phyloP scores from a whole-genome alignment of 176 grass and related monocot genomes.

The Ampelocalamus luodianensis region DNA sequence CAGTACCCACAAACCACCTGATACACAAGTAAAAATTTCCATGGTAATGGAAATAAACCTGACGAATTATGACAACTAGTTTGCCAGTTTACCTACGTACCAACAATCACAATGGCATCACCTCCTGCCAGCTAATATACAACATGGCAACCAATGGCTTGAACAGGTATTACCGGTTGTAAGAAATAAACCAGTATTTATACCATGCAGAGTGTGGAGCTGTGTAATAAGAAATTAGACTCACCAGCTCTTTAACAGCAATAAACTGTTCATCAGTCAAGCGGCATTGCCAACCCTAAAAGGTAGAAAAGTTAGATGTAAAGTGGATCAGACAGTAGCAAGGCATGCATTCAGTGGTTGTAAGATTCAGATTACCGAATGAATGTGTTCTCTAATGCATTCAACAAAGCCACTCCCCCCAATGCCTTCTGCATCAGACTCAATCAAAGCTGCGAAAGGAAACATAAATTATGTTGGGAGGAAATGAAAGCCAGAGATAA shows the following conservation, averaged over 20 bases:
- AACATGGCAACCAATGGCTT: constrained; percentile 27
- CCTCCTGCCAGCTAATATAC: constrained; percentile 9
- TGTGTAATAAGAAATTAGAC: constrained; percentile 37
- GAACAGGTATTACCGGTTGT: constrained; percentile 17
- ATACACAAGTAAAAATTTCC: neutral
- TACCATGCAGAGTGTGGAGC: neutral
- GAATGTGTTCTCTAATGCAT: constrained; percentile 99
- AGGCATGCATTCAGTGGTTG: constrained; percentile 28
- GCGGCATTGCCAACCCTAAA: constrained; percentile 98
- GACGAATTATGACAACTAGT: constrained; percentile 22
- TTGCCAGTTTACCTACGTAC: constrained; percentile 9
- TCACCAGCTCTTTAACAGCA: constrained; percentile 98
- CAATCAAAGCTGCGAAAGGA: constrained; percentile 86
- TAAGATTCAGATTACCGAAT: constrained; percentile 69
- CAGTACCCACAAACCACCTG: constrained; percentile 1
- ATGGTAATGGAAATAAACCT: constrained; percentile 19
- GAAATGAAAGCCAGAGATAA: constrained; percentile 20
- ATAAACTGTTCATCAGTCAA: constrained; percentile 99
- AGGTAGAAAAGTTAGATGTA: constrained; percentile 49
- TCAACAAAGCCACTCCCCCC: constrained; percentile 99
- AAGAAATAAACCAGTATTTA: constrained; percentile 31
- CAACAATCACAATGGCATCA: constrained; percentile 13
- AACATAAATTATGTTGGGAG: constrained; percentile 39
- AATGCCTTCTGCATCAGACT: constrained; percentile 99
- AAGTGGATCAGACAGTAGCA: constrained; percentile 35